These are phyloP conservation scores for Leishmania tarentolae DNA, from an alignment of 208 protist species.

Conservation along the genomic window DNA sequence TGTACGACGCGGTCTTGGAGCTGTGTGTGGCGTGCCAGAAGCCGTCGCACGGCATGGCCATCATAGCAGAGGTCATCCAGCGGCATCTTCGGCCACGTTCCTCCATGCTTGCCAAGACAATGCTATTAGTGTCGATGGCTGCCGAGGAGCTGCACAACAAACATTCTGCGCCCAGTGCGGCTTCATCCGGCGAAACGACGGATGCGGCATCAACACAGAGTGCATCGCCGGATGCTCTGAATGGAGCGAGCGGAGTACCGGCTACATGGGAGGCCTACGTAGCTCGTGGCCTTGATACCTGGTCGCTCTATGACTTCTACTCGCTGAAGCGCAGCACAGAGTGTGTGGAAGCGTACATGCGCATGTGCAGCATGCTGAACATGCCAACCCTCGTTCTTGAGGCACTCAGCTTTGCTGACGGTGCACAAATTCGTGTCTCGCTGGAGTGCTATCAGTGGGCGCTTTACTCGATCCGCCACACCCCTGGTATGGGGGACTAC, in stretches of 20 bases:
- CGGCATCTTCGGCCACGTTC: conserved; percentile 64
- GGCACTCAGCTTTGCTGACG: conserved; percentile 72
- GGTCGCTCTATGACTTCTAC: conserved; percentile 91
- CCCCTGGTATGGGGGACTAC: conserved; percentile 77
- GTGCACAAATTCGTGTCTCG: conserved; percentile 49
- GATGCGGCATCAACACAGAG: background rate
- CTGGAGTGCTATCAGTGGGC: conserved; percentile 83
- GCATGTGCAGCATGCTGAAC: conserved; percentile 60
- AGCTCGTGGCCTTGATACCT: conserved; percentile 74
- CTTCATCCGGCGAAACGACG: background rate
- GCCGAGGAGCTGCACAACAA: conserved; percentile 41
- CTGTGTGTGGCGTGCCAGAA: conserved; percentile 72
- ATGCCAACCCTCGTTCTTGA: conserved; percentile 67
- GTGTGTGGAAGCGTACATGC: conserved; percentile 78
- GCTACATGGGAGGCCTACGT: conserved; percentile 19
- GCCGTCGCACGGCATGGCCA: conserved; percentile 55
- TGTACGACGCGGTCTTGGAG: conserved; percentile 83
- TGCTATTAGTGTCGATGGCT: conserved; percentile 67
- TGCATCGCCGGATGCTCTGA: background rate
- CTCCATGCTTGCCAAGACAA: conserved; percentile 75
- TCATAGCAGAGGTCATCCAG: conserved; percentile 75
- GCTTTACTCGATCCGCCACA: conserved; percentile 67
- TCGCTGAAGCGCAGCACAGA: conserved; percentile 48
- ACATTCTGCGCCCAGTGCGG: background rate
- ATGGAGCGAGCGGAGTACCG: background rate